Conservation (phyloP, 139 green algal species). For the Nannochloris sp. region DNA sequence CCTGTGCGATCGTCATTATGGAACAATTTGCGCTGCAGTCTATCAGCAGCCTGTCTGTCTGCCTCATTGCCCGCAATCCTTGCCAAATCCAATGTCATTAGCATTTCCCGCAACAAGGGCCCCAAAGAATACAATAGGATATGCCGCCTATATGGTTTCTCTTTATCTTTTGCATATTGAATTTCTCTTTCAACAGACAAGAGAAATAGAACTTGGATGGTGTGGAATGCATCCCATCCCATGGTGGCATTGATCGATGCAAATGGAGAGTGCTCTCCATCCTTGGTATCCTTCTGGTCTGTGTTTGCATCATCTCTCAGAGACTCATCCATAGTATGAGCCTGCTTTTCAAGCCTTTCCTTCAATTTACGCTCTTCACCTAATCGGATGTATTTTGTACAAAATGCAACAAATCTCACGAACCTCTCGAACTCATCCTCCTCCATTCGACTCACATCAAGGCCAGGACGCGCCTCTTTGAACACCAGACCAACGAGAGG, state of each 20-base stretch:
- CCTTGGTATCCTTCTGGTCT: constrained; percentile 6
- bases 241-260: constrained; percentile 55
- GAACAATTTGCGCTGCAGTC: constrained; percentile 60
- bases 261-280: constrained; percentile 50
- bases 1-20: constrained; percentile 60
- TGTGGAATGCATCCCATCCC: constrained; percentile 64
- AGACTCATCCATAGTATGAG: not conserved
- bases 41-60: constrained; percentile 57
- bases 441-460: constrained; percentile 44
- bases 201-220: constrained; percentile 44
- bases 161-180: constrained; percentile 25
- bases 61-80: constrained; percentile 29
- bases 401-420: constrained; percentile 45
- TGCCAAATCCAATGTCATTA: constrained; percentile 63
- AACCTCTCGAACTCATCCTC: constrained; percentile 50
- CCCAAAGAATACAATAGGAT: constrained; percentile 6
- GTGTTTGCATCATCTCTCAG: not conserved
- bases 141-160: constrained; percentile 26
- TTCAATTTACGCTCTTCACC: constrained; percentile 32
- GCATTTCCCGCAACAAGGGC: constrained; percentile 68
- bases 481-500: constrained; percentile 20
- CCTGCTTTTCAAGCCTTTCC: not conserved
- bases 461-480: constrained; percentile 39
- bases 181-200: constrained; percentile 36
- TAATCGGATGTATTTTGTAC: constrained; percentile 48